Evolutionary conservation across 169 alveolate species (phyloP).

Genomic region (Toxoplasma gondii): DNA sequence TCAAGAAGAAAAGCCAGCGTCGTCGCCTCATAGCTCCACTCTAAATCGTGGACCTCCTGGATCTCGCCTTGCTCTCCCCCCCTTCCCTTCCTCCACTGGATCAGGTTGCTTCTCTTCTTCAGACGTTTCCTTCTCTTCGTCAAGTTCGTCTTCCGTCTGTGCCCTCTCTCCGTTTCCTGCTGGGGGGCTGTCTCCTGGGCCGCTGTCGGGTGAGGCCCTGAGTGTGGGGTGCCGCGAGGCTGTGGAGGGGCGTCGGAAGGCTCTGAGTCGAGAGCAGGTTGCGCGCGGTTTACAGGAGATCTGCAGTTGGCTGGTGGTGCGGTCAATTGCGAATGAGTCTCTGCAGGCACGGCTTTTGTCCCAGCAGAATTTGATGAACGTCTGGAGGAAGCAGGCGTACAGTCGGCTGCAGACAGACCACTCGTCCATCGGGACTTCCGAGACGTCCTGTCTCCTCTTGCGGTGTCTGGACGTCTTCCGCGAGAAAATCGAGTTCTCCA

Average conservation of each 20-base stretch:
- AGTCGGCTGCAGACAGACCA: slow-evolving; percentile 43
- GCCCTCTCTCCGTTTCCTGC: too few species aligned
- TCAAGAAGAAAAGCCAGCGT: background rate
- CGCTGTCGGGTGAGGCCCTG: too few species aligned
- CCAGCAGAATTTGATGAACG: slow-evolving; percentile 64
- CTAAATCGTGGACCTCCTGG: too few species aligned
- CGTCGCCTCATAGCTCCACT: slow-evolving; percentile 1
- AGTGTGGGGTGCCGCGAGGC: too few species aligned
- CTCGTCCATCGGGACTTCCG: slow-evolving; percentile 42
- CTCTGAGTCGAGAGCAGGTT: background rate
- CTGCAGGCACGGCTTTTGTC: slow-evolving; percentile 65
- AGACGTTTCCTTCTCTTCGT: background rate
- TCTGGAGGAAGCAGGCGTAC: slow-evolving; percentile 67
- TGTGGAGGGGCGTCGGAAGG: background rate
- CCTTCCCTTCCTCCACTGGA: background rate
- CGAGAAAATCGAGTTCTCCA: slow-evolving; percentile 40
- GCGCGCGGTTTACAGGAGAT: slow-evolving; percentile 43
- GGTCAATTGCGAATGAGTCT: slow-evolving; percentile 62
- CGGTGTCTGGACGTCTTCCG: slow-evolving; percentile 50
- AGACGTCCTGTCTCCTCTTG: slow-evolving; percentile 29
- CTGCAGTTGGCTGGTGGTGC: slow-evolving; percentile 69
- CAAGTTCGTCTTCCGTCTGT: too few species aligned
- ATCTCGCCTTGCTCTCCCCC: too few species aligned
- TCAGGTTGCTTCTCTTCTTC: slow-evolving; percentile 24
- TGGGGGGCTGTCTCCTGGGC: too few species aligned